Conservation (phyloP, 805 yeast genomes). For the Yamadazyma scolyti region DNA sequence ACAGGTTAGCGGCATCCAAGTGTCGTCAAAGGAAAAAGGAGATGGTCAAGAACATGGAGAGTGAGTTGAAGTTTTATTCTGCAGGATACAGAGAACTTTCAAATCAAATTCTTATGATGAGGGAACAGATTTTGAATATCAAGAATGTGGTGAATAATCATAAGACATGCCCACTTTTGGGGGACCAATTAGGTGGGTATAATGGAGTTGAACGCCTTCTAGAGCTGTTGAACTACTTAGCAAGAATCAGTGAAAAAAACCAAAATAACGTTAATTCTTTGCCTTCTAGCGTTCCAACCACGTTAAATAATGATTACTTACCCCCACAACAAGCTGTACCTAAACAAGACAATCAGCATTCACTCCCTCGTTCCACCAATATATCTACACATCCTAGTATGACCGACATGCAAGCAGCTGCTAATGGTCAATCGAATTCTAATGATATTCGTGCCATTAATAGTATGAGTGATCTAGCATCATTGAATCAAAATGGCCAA, state of each 20-base stretch:
- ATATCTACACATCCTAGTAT: constrained; percentile 21
- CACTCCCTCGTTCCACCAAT: constrained; percentile 5
- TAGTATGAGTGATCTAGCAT: constrained; percentile 26
- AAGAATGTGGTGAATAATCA: constrained; percentile 48
- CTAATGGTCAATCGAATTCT: constrained; percentile 1
- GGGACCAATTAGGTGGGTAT: constrained; percentile 44
- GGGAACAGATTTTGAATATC: constrained; percentile 54
- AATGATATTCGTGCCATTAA: constrained; percentile 20
- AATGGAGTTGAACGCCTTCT: constrained; percentile 43
- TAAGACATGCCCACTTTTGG: constrained; percentile 43
- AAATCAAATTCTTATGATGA: constrained; percentile 51
- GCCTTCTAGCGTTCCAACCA: constrained; percentile 39
- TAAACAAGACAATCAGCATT: too few relatives aligned
- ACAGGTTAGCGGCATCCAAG: constrained; percentile 91
- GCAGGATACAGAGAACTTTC: constrained; percentile 66
- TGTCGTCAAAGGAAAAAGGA: constrained; percentile 94
- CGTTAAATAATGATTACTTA: too few relatives aligned
- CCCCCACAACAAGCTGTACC: constrained; percentile 1
- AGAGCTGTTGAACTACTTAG: constrained; percentile 26
- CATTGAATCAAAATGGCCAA: constrained; percentile 6
- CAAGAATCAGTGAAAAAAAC: constrained; percentile 21
- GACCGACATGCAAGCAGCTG: constrained; percentile 20
- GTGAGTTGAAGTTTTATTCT: constrained; percentile 66
- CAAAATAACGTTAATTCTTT: constrained; percentile 23
- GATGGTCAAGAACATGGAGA: constrained; percentile 77